These are phyloP conservation scores for Angomonas desouzai DNA, from an alignment of 208 protist species.

Conservation along the genomic window DNA sequence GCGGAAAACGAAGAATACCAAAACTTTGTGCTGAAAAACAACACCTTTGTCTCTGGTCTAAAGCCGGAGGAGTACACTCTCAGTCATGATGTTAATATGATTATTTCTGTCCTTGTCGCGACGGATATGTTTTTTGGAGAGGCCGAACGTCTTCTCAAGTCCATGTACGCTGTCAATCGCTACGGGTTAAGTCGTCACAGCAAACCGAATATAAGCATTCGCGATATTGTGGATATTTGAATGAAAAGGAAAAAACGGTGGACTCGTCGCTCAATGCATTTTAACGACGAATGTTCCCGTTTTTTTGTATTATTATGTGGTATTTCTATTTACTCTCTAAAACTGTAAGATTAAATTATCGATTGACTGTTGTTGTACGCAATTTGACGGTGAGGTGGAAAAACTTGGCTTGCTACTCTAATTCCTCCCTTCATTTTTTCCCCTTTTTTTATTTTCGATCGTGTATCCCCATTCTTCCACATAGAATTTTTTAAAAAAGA, in stretches of 20 bases:
- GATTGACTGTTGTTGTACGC: too few relatives aligned
- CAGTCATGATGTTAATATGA: constrained; percentile 56
- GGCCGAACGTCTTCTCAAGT: constrained; percentile 42
- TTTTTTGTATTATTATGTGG: constrained; percentile 9
- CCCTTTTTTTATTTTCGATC: constrained; percentile 9
- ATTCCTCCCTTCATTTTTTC: constrained; percentile 1
- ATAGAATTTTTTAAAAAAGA: background rate
- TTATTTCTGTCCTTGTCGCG: constrained; percentile 50
- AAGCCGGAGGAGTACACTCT: constrained; percentile 18
- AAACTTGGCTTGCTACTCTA: too few relatives aligned
- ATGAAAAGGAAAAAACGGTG: constrained; percentile 4
- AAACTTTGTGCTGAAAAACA: constrained; percentile 1
- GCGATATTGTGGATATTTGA: constrained; percentile 4
- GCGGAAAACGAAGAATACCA: constrained; percentile 6
- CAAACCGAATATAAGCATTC: background rate
- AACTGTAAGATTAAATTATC: too few relatives aligned
- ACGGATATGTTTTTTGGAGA: constrained; percentile 60
- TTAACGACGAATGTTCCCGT: too few relatives aligned
- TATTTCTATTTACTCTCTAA: background rate
- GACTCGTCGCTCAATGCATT: background rate
- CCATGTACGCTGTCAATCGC: constrained; percentile 42
- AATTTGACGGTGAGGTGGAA: too few relatives aligned
- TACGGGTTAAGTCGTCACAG: constrained; percentile 20
- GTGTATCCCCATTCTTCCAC: background rate
- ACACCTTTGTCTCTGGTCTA: background rate